A percentile compares a stretch with the other conserved stretches of the same genome.
Conservation (phyloP, 2,329 filamentous ascomycete species). For the Phialophora verrucosa region DNA sequence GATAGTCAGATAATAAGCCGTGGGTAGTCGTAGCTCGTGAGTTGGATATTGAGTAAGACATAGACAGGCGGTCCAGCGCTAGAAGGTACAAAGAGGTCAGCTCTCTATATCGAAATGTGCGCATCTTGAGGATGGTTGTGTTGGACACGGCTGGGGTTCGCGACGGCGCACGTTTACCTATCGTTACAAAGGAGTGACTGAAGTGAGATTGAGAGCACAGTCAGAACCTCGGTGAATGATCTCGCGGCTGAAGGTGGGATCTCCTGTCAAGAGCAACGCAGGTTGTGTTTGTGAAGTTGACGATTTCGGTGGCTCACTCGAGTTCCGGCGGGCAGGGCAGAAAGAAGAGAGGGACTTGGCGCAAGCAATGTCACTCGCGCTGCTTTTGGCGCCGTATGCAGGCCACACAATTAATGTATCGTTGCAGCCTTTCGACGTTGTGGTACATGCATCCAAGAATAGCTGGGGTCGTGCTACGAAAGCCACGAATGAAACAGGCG, state of each 20-base stretch:
- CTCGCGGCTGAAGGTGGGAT: not conserved
- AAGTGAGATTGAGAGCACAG: constrained; percentile 22
- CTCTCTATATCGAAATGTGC: not conserved
- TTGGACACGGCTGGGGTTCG: constrained; percentile 1
- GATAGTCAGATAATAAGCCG: constrained; percentile 25
- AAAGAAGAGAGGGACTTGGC: constrained; percentile 3
- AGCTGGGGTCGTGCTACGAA: constrained; percentile 3
- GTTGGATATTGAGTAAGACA: constrained; percentile 32
- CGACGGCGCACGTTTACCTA: constrained; percentile 26
- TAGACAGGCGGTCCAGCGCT: constrained; percentile 38
- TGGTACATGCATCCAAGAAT: constrained; percentile 10
- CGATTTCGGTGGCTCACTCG: not conserved
- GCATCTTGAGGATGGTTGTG: not conserved
- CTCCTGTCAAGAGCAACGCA: not conserved
- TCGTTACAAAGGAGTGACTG: constrained; percentile 35
- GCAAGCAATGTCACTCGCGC: not conserved
- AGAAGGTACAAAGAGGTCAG: constrained; percentile 18
- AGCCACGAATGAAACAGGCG: constrained; percentile 4
- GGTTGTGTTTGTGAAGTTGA: not conserved
- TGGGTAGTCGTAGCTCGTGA: constrained; percentile 33
- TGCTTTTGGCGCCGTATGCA: not conserved
- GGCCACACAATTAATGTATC: not conserved
- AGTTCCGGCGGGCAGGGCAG: not conserved
- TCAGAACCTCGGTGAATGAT: constrained; percentile 4
- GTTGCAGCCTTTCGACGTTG: constrained; percentile 2